phyloP scores from a whole-genome alignment of 148 eudicot species.

The Heliosperma pusillum region DNA sequence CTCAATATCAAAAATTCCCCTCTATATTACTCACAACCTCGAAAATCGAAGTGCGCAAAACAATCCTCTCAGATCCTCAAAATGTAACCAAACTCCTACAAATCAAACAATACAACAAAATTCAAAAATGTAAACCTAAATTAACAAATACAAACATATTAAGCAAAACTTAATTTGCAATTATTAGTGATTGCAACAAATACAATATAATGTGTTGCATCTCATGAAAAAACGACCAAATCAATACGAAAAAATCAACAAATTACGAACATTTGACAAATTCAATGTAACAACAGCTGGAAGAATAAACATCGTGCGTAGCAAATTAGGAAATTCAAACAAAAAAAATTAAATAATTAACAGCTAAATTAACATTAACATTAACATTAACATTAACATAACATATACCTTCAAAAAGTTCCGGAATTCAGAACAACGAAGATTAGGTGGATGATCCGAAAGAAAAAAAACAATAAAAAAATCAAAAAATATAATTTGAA shows the following conservation, averaged over 20 bases:
- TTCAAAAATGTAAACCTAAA: not conserved
- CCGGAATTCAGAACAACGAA: not conserved
- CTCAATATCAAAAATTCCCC: not conserved
- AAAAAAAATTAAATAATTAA: not conserved
- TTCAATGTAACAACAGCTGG: constrained; percentile 15
- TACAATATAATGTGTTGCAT: not conserved
- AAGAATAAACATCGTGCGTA: constrained; percentile 12
- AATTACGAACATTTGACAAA: not conserved
- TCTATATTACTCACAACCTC: not conserved
- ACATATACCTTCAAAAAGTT: not conserved
- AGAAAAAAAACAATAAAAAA: not conserved
- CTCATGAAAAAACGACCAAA: constrained; percentile 2
- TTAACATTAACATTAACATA: not conserved
- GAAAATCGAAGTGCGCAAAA: constrained; percentile 2
- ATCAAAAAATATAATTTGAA: constrained; percentile 1
- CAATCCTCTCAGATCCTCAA: not conserved
- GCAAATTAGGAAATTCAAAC: constrained; percentile 9
- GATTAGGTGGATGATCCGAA: constrained; percentile 16
- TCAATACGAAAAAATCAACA: not conserved
- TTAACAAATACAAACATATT: too few species aligned
- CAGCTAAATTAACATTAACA: not conserved
- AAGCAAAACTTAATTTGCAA: not conserved
- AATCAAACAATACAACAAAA: not conserved
- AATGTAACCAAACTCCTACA: not conserved
- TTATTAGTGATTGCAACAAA: too few species aligned